Conservation (phyloP, 768 basidiomycete genomes). For the Auricularia auricula-judae region DNA sequence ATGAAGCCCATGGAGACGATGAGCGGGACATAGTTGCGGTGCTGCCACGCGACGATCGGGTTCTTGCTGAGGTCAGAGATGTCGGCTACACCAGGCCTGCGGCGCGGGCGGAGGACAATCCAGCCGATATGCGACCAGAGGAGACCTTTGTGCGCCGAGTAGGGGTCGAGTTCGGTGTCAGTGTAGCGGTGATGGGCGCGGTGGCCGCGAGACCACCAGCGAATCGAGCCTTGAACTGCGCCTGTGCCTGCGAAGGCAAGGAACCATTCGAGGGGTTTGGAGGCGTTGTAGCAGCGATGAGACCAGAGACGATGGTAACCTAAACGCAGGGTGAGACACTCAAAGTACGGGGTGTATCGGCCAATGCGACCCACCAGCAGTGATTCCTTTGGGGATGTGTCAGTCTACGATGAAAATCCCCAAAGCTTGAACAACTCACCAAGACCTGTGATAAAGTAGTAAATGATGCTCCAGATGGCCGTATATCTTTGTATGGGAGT, state of each 20-base stretch:
- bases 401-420: background rate
- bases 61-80: slow-evolving; percentile 77
- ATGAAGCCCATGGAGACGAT: slow-evolving; percentile 61
- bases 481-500: slow-evolving; percentile 66
- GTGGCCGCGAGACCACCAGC: slow-evolving; percentile 98
- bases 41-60: slow-evolving; percentile 78
- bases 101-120: slow-evolving; percentile 88
- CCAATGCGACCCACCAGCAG: slow-evolving; percentile 35
- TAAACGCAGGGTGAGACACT: background rate
- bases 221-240: slow-evolving; percentile 92
- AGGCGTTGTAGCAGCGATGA: slow-evolving; percentile 90
- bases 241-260: slow-evolving; percentile 82
- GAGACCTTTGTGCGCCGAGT: slow-evolving; percentile 85
- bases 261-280: slow-evolving; percentile 70
- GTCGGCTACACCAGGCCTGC: slow-evolving; percentile 84
- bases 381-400: slow-evolving; percentile 38
- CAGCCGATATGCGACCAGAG: slow-evolving; percentile 81
- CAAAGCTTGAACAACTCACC: slow-evolving; percentile 35
- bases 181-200: slow-evolving; percentile 96
- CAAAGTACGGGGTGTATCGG: background rate
- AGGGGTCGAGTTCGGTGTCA: slow-evolving; percentile 93
- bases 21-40: slow-evolving; percentile 62
- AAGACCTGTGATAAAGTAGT: slow-evolving; percentile 75
- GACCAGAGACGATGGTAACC: slow-evolving; percentile 96
- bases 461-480: slow-evolving; percentile 48